phyloP scores from a whole-genome alignment of 805 yeast species.

The Candida nemodendra region DNA sequence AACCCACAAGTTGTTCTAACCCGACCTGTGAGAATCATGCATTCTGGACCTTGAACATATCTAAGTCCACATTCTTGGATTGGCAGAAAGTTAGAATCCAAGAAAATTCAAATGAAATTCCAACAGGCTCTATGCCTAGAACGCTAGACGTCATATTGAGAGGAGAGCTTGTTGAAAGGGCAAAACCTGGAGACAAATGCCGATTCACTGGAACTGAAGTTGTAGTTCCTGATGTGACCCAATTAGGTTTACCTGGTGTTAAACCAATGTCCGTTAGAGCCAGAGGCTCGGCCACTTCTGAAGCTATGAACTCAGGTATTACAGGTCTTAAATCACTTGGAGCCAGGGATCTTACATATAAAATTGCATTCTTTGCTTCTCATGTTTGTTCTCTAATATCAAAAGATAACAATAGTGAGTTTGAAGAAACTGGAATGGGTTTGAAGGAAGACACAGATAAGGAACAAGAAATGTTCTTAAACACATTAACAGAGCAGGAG shows the following conservation, averaged over 20 bases:
- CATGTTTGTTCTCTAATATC: conserved; percentile 71
- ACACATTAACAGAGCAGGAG: conserved; percentile 76
- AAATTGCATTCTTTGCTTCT: conserved; percentile 86
- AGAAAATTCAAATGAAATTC: conserved; percentile 94
- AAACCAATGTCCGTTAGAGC: conserved; percentile 76
- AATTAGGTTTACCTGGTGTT: conserved; percentile 91
- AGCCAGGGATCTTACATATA: conserved; percentile 89
- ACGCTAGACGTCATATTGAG: conserved; percentile 88
- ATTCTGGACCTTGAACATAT: conserved; percentile 78
- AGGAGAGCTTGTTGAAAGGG: conserved; percentile 93
- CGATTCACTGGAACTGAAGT: conserved; percentile 92
- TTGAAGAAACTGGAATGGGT: conserved; percentile 7
- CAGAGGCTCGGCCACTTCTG: conserved; percentile 52
- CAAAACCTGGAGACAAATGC: conserved; percentile 97
- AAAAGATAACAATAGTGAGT: conserved; percentile 32
- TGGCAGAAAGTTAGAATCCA: conserved; percentile 97
- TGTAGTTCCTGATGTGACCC: conserved; percentile 92
- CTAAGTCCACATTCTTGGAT: conserved; percentile 85
- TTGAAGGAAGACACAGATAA: conserved; percentile 48
- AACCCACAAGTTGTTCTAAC: conserved; percentile 88
- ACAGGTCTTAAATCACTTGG: conserved; percentile 90
- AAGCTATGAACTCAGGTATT: conserved; percentile 80
- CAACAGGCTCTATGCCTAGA: conserved; percentile 98
- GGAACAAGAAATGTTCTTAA: conserved; percentile 79
- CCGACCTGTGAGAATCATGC: conserved; percentile 86